phyloP scores from a whole-genome alignment of 345 rosid genomes.

The Gossypium thurberi region DNA sequence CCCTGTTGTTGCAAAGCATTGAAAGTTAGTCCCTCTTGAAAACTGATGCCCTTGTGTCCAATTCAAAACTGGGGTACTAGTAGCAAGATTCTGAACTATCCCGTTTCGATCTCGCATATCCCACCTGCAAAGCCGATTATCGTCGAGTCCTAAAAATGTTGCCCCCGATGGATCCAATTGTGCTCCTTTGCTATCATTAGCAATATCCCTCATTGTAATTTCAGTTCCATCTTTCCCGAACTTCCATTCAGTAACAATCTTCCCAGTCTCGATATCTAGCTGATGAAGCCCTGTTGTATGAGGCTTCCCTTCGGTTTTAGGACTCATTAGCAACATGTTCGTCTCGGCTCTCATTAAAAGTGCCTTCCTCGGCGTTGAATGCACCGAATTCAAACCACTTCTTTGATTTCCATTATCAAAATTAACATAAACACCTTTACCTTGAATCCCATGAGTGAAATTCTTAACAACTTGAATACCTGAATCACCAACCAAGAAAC shows the following conservation, averaged over 20 bases:
- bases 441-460: slow-evolving; percentile 86
- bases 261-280: slow-evolving; percentile 93
- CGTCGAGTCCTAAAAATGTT: slow-evolving; percentile 88
- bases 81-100: slow-evolving; percentile 84
- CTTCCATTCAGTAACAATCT: slow-evolving; percentile 83
- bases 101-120: slow-evolving; percentile 95
- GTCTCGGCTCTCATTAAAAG: slow-evolving; percentile 98
- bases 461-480: slow-evolving; percentile 96
- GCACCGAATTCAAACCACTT: slow-evolving; percentile 29
- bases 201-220: slow-evolving; percentile 87
- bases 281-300: slow-evolving; percentile 82
- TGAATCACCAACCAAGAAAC: slow-evolving; percentile 85
- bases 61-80: slow-evolving; percentile 64
- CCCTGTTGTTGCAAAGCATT: slow-evolving; percentile 96
- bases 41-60: slow-evolving; percentile 98
- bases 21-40: slow-evolving; percentile 96
- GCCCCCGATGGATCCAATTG: slow-evolving; percentile 97
- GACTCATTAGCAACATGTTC: slow-evolving; percentile 96
- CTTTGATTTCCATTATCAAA: slow-evolving; percentile 40
- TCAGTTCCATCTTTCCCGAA: slow-evolving; percentile 95
- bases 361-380: slow-evolving; percentile 76
- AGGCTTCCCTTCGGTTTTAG: slow-evolving; percentile 55
- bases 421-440: slow-evolving; percentile 86
- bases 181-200: slow-evolving; percentile 85
- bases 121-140: slow-evolving; percentile 97